Percentiles rank a stretch among this genome's conserved stretches.
phyloP scores from a whole-genome alignment of 164 flowering plant species.

The Stephania cephalantha region DNA sequence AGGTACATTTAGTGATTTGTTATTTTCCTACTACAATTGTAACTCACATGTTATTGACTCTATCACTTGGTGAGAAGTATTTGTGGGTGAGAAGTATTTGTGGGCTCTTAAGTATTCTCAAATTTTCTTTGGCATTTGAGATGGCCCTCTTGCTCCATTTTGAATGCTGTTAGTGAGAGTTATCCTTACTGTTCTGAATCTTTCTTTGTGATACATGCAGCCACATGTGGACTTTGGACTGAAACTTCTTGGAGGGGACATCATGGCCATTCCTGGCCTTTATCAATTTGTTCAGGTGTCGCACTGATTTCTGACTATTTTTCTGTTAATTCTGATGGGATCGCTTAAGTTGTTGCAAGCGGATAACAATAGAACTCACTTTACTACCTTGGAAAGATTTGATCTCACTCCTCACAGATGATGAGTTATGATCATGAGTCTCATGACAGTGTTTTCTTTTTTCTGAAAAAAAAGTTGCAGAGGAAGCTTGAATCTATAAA shows the following conservation, averaged over 20 bases:
- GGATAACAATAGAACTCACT: neutral
- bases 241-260: conserved; percentile 63
- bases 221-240: conserved; percentile 85
- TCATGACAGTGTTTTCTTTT: neutral
- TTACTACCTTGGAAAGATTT: neutral
- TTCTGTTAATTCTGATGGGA: neutral
- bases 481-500: neutral
- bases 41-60: neutral
- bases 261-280: conserved; percentile 90
- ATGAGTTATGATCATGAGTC: too few relatives aligned
- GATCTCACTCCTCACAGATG: neutral
- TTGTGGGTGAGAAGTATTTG: neutral
- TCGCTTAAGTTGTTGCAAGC: neutral
- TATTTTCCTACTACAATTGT: neutral
- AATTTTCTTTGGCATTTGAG: neutral
- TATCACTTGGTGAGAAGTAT: neutral
- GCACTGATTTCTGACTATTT: conserved; percentile 12
- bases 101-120: neutral
- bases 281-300: conserved; percentile 73
- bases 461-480: neutral
- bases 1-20: conserved; percentile 31
- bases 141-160: neutral
- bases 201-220: conserved; percentile 33
- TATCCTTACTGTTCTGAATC: neutral
- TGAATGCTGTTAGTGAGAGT: neutral